Percentiles rank a stretch among this genome's conserved stretches.
These are phyloP conservation scores for Dichotomocladium elegans DNA, from an alignment of 371 early-diverging fungal species.

Conservation along the genomic window DNA sequence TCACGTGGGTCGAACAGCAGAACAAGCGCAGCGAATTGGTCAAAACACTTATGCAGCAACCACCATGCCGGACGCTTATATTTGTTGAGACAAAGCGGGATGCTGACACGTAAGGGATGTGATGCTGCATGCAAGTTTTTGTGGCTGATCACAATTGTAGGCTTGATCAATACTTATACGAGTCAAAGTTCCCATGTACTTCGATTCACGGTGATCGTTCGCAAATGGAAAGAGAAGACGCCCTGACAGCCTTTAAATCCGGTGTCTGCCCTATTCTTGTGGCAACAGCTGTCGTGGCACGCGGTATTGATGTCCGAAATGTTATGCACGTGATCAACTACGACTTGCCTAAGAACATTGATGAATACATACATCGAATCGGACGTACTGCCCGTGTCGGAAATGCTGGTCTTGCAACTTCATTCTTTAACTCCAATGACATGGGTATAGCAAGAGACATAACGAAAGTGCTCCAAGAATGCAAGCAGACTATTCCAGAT, in stretches of 20 bases:
- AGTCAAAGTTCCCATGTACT: conserved; percentile 59
- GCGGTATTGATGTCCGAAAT: conserved; percentile 86
- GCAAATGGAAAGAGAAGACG: conserved; percentile 81
- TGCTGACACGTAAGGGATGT: conserved; percentile 55
- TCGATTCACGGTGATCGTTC: conserved; percentile 78
- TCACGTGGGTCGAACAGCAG: conserved; percentile 43
- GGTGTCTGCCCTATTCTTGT: conserved; percentile 81
- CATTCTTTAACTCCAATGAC: conserved; percentile 63
- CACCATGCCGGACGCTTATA: conserved; percentile 66
- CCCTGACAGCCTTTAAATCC: conserved; percentile 69
- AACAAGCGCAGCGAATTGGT: conserved; percentile 39
- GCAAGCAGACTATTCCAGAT: conserved; percentile 74
- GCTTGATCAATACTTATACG: conserved; percentile 69
- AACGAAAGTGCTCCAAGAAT: conserved; percentile 77
- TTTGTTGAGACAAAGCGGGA: conserved; percentile 81
- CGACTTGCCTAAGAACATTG: conserved; percentile 73
- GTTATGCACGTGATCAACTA: conserved; percentile 87
- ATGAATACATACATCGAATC: conserved; percentile 85
- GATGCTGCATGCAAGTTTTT: neutral
- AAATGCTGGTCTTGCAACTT: conserved; percentile 69
- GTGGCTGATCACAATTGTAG: neutral
- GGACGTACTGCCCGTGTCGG: conserved; percentile 81
- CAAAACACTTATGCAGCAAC: conserved; percentile 25
- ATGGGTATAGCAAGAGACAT: conserved; percentile 54
- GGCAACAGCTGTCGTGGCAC: conserved; percentile 91